Evolutionary conservation across 2,329 filamentous ascomycete genomes (phyloP).

Genomic region (Sclerotinia nivalis): DNA sequence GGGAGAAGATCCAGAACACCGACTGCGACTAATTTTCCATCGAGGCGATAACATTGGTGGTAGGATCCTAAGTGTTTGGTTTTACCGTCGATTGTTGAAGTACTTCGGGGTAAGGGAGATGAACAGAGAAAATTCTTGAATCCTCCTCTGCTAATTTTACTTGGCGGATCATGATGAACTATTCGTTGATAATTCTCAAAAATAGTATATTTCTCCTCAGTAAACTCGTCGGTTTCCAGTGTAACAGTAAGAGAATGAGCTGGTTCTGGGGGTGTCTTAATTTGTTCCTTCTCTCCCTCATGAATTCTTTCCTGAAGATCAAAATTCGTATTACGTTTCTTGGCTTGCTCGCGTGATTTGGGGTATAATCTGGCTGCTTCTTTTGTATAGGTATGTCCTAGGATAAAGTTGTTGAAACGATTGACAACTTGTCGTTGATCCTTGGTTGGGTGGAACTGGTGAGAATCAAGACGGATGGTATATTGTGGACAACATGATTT

Average conservation of each 20-base stretch:
- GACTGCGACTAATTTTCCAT: constrained; percentile 73
- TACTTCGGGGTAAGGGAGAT: constrained; percentile 58
- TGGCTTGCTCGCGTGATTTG: constrained; percentile 64
- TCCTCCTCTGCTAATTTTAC: constrained; percentile 58
- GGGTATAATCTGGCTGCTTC: constrained; percentile 65
- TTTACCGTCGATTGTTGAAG: constrained; percentile 52
- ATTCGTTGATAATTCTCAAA: constrained; percentile 74
- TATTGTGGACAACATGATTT: constrained; percentile 91
- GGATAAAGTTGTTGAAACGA: constrained; percentile 70
- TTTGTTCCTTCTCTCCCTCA: constrained; percentile 56
- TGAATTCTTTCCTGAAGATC: constrained; percentile 67
- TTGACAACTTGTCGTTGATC: constrained; percentile 77
- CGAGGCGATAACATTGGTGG: constrained; percentile 79
- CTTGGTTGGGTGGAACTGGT: constrained; percentile 63
- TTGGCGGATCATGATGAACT: constrained; percentile 67
- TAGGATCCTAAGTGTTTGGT: constrained; percentile 67
- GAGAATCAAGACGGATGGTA: constrained; percentile 71
- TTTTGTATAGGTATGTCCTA: constrained; percentile 67
- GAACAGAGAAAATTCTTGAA: constrained; percentile 74
- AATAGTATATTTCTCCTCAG: constrained; percentile 71
- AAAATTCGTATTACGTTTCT: constrained; percentile 66
- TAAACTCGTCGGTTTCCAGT: constrained; percentile 69
- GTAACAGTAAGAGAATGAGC: constrained; percentile 68
- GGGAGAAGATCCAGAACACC: constrained; percentile 77
- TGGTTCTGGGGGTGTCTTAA: constrained; percentile 59